phyloP scores from a whole-genome alignment of 164 flowering plant genomes.

The Magnolia kwangsiensis region DNA sequence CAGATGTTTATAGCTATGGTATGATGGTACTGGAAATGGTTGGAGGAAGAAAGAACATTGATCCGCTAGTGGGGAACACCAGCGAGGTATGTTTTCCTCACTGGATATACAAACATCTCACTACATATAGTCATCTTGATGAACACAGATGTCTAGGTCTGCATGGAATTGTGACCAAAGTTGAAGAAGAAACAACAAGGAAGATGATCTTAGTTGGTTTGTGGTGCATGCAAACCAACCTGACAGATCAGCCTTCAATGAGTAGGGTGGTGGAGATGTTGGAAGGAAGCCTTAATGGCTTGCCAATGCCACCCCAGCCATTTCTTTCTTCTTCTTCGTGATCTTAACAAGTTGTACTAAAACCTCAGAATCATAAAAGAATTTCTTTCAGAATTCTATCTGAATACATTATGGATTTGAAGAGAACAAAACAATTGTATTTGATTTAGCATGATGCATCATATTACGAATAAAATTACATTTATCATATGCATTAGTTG shows the following conservation, averaged over 20 bases:
- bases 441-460: no score
- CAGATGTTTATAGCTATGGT: slow-evolving; percentile 11
- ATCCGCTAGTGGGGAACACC: background rate
- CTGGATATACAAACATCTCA: background rate
- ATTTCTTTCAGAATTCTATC: no score
- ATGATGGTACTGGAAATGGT: slow-evolving; percentile 8
- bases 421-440: no score
- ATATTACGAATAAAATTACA: no score
- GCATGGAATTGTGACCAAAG: background rate
- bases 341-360: no score
- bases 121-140: background rate
- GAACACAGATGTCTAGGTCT: no score
- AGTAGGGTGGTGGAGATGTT: slow-evolving; percentile 3
- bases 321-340: slow-evolving; percentile 1
- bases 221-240: slow-evolving; percentile 1
- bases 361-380: no score
- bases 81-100: slow-evolving; percentile 7
- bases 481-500: no score
- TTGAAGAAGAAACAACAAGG: background rate
- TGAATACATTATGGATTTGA: no score
- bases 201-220: slow-evolving; percentile 5
- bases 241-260: background rate
- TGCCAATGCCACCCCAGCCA: slow-evolving; percentile 5
- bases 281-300: background rate
- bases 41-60: slow-evolving; percentile 3